Evolutionary conservation across 2,329 filamentous ascomycete species (phyloP), one percentile per base, ranked within the genome.

Genomic region (Aspergillus novoparasiticus): DNA sequence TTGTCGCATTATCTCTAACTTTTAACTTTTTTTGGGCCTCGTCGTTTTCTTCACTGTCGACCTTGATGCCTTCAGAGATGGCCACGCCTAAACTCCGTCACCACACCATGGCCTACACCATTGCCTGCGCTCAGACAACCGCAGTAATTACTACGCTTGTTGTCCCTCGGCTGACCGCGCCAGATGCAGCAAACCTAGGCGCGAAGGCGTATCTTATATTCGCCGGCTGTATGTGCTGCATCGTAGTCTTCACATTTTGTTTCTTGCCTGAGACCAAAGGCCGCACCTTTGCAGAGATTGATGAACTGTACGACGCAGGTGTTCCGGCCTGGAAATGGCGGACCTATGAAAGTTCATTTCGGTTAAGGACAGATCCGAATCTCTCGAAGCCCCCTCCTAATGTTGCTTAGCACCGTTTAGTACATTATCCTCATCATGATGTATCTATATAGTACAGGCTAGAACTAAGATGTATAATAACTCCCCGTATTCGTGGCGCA

Each of bases 71-170:
- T 4, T 71, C 76, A 4, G 76, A 78, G 61, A 77, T 79, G 57
- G 72, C 76, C 11, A 77, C 75, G 9, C 73, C 73, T 36, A 74
- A 73, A 53, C 71, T 78, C n/a, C 75, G 76, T 46, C 73, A 78
- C 62, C 72, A 74, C 46, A 78, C 76, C 34, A 75, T 78, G 74
- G 72, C 76, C 10, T 78, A 75, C 53, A 74, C 76, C 2, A 68
- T 77, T 43, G 73, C 73, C 4, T 79, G 76, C 55, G 71, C 72
- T 16, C 75, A 75, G 53, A 72, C 72, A 14, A 79, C 76, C 6
- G 76, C 76, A 2, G 75, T 79, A 16, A 76, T 79, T 43, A 78
- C 77, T n/a, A 79, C 76, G 4, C 72, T 79, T 16, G 77, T 71
- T 3, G 75, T 78, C 12, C 77, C 76, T 2, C 76, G 72, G 65